Conservation (phyloP, 2,329 filamentous ascomycete genomes). For the Leptographium galeiforme region DNA sequence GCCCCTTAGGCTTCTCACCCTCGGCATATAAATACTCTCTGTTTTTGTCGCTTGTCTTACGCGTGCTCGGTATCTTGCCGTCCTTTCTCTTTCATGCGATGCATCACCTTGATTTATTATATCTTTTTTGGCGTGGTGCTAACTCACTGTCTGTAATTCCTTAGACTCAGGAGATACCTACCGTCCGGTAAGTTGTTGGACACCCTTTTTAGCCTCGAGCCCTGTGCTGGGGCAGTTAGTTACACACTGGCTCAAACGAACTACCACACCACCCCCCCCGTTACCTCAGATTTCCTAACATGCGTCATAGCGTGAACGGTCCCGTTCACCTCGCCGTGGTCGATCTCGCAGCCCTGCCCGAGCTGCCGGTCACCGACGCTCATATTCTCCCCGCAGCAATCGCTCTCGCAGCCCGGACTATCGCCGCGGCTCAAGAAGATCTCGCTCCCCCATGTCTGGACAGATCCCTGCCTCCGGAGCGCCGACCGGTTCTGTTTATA, state of each 20-base stretch:
- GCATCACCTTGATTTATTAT: not conserved
- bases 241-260: not conserved
- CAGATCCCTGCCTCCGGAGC: slow-evolving; percentile 57
- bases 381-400: slow-evolving; percentile 60
- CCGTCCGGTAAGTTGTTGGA: slow-evolving; percentile 37
- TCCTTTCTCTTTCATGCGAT: not conserved
- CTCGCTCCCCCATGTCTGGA: slow-evolving; percentile 77
- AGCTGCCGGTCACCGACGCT: slow-evolving; percentile 50
- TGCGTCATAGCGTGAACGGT: slow-evolving; percentile 60
- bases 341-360: slow-evolving; percentile 74
- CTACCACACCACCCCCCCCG: slow-evolving; percentile 4
- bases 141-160: slow-evolving; percentile 17
- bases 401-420: slow-evolving; percentile 71
- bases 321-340: slow-evolving; percentile 62
- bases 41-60: not conserved
- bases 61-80: not conserved
- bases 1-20: too few species aligned
- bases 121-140: slow-evolving; percentile 11
- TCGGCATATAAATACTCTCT: not conserved
- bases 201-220: not conserved
- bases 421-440: slow-evolving; percentile 58
- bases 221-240: too few species aligned
- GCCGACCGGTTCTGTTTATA: slow-evolving; percentile 46
- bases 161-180: slow-evolving; percentile 49
- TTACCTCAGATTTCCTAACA: slow-evolving; percentile 16